These are phyloP conservation scores for Trichophyton benhamiae DNA, from an alignment of 2,329 filamentous ascomycete genomes.

Conservation along the genomic window DNA sequence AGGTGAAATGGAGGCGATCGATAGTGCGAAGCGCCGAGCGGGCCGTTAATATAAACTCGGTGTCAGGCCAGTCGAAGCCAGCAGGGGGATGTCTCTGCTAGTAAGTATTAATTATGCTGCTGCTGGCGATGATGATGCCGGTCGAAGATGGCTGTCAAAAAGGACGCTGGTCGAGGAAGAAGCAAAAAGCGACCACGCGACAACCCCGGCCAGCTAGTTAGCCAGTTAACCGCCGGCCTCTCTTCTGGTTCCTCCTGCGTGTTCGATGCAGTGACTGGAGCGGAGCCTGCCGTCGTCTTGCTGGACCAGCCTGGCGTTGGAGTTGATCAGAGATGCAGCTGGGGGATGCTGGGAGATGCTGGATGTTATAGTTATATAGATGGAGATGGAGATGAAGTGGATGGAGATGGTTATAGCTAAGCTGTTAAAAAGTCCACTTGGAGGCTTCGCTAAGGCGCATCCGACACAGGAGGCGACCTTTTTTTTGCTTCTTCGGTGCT, in stretches of 20 bases:
- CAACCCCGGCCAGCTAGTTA: neutral
- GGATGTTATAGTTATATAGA: neutral
- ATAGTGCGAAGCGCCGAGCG: neutral
- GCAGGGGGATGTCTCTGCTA: neutral
- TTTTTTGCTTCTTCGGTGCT: neutral
- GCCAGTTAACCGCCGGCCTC: too few species aligned
- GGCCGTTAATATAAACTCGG: neutral
- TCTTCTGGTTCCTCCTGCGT: too few species aligned
- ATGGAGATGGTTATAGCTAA: too few species aligned
- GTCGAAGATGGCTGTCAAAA: too few species aligned
- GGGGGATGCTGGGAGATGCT: neutral
- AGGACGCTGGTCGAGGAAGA: neutral
- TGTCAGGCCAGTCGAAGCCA: neutral
- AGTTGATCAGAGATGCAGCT: neutral
- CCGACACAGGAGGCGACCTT: neutral
- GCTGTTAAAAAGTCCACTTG: neutral
- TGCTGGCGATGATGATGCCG: too few species aligned
- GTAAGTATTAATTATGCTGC: too few species aligned
- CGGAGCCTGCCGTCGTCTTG: neutral
- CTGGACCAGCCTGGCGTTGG: neutral
- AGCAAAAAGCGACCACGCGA: neutral
- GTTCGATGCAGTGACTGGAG: too few species aligned
- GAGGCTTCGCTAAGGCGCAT: too few species aligned
- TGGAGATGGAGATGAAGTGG: neutral
- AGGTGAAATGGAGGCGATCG: neutral